Percentiles rank a stretch among this genome's conserved stretches.
Conservation (phyloP, 1,284 basidiomycete genomes). For the Tetrapyrgos nigripes region DNA sequence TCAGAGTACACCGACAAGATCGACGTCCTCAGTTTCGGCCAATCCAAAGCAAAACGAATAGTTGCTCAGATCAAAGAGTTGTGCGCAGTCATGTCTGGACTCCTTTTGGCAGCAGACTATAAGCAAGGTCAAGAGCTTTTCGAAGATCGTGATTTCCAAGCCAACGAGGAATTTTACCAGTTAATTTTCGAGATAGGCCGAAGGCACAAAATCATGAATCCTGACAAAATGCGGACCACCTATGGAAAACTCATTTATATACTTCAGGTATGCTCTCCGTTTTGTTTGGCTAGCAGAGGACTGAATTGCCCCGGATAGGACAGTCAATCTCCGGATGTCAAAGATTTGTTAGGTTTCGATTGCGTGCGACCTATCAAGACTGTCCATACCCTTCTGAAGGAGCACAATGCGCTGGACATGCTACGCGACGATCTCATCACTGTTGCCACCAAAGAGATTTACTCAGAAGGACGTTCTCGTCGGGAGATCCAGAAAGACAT, state of each 20-base stretch:
- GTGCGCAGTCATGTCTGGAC: constrained; percentile 82
- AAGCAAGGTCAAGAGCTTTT: constrained; percentile 86
- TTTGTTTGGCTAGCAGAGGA: not conserved
- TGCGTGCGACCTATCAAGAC: constrained; percentile 78
- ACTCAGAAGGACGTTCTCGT: constrained; percentile 70
- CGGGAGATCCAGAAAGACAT: constrained; percentile 82
- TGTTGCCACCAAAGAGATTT: constrained; percentile 79
- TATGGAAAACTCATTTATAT: constrained; percentile 86
- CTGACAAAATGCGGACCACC: constrained; percentile 86
- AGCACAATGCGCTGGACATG: constrained; percentile 65
- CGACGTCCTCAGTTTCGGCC: constrained; percentile 74
- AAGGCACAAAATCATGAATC: constrained; percentile 86
- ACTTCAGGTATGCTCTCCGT: constrained; percentile 58
- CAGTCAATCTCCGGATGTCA: constrained; percentile 78
- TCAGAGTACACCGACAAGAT: constrained; percentile 89
- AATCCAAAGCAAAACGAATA: constrained; percentile 81
- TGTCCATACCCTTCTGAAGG: constrained; percentile 69
- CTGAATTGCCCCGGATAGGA: constrained; percentile 54
- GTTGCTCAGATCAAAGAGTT: constrained; percentile 83
- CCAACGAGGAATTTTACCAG: constrained; percentile 80
- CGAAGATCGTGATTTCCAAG: constrained; percentile 75
- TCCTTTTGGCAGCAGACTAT: constrained; percentile 81
- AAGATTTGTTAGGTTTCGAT: constrained; percentile 76
- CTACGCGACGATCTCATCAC: constrained; percentile 77
- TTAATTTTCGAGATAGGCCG: constrained; percentile 80